phyloP scores from a whole-genome alignment of 2,329 filamentous ascomycete genomes.

The Botrytis elliptica region DNA sequence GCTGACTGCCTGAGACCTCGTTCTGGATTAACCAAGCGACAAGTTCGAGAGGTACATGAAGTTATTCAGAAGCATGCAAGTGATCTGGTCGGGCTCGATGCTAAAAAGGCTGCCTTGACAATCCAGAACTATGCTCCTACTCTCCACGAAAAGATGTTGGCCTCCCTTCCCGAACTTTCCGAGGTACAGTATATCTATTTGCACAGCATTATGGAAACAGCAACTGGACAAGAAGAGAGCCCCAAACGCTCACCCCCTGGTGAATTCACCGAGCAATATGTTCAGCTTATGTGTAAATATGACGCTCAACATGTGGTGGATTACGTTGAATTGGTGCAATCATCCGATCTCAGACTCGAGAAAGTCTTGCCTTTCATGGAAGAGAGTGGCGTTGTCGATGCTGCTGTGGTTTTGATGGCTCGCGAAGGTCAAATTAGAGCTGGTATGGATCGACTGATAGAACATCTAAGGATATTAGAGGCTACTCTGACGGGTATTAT shows the following conservation, averaged over 20 bases:
- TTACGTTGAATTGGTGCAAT: slow-evolving; percentile 75
- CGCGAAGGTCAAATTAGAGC: slow-evolving; percentile 79
- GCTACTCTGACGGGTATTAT: slow-evolving; percentile 74
- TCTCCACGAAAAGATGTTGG: slow-evolving; percentile 55
- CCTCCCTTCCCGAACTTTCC: slow-evolving; percentile 52
- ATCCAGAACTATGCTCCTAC: slow-evolving; percentile 56
- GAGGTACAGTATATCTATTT: slow-evolving; percentile 65
- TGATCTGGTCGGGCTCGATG: slow-evolving; percentile 58
- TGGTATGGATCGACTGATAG: slow-evolving; percentile 82
- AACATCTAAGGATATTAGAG: slow-evolving; percentile 76
- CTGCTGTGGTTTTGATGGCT: slow-evolving; percentile 85
- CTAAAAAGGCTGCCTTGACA: slow-evolving; percentile 53
- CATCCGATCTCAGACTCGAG: slow-evolving; percentile 75
- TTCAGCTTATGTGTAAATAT: slow-evolving; percentile 87
- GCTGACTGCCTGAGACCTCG: slow-evolving; percentile 68
- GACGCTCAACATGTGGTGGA: slow-evolving; percentile 79
- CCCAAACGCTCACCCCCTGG: slow-evolving; percentile 46
- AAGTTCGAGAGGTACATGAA: slow-evolving; percentile 67
- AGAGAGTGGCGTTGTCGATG: slow-evolving; percentile 84
- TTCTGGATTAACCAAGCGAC: slow-evolving; percentile 63
- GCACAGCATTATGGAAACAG: slow-evolving; percentile 69
- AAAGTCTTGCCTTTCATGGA: slow-evolving; percentile 85
- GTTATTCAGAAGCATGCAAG: slow-evolving; percentile 57
- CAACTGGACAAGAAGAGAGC: slow-evolving; percentile 41
- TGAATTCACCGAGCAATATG: slow-evolving; percentile 76